Evolutionary conservation across 108 stramenopile species (phyloP), one percentile per base, ranked within the genome.

Genomic region (Fragilariopsis cylindrus): DNA sequence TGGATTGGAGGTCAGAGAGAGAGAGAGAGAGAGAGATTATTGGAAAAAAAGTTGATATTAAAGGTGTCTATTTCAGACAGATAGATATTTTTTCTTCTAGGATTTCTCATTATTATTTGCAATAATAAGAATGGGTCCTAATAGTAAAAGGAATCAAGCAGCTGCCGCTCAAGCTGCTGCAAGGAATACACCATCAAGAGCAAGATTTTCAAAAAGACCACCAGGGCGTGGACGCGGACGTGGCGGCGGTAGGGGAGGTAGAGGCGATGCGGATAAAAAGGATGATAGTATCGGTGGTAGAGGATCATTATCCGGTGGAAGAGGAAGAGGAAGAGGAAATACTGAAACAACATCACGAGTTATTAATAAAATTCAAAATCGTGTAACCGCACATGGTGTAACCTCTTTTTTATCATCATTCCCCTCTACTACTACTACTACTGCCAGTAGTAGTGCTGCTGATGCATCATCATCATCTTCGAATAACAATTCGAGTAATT

Each of bases 101-200:
- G 21, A 21, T 21, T n/a, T 21, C 21, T 21, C 21, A 30, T 2
- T 30, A 30, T 0, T 19, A 19, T 2, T 30, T 2, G 30, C 30
- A 30, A 30, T 30, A 30, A 1, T 0, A 2, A 30, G 30, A 19
- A 30, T 30, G 2, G 30, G 30, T 30, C 30, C 30, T 30, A 91
- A 88, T 77, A 91, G 87, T 62, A 79, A 82, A 42, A 69, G 90
- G 44, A 76, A 82, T 3, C 90, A 89, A 53, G 90, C 90, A 3
- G 78, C 62, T 18, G 90, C 90, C 7, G 78, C 62, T 16, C 43
- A 42, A 4, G 43, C 43, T 15, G 78, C 83, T 39, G 64, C 80
- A 55, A 76, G 80, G 53, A 84, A 84, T 57, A 83, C 85, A 48
- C 82, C 88, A 3, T 70, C 84, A 5, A 73, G 90, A 41, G 90